Evolutionary conservation across 163 green algal species (phyloP).

Genomic region (Scenedesmus sp.): DNA sequence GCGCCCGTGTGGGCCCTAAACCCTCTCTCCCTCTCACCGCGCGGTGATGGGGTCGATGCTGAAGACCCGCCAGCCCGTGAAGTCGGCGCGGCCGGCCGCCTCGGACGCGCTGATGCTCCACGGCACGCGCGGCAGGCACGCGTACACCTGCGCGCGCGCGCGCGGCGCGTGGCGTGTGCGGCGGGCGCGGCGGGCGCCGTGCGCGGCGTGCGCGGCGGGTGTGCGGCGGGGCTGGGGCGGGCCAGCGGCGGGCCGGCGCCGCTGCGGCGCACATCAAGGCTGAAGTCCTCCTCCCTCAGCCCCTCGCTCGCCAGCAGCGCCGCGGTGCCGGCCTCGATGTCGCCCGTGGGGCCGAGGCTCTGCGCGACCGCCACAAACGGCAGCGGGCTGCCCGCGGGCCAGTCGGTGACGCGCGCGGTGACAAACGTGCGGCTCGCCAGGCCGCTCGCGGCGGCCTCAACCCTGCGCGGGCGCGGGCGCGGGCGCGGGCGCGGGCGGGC

Average conservation of each 20-base stretch:
- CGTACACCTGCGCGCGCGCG: conserved; percentile 63
- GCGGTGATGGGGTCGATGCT: conserved; percentile 96
- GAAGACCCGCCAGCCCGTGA: conserved; percentile 79
- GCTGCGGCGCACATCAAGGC: conserved; percentile 21
- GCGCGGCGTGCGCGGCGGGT: no score
- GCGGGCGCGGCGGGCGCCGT: no score
- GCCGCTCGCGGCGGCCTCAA: background rate
- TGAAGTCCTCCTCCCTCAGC: conserved; percentile 66
- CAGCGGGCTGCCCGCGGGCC: conserved; percentile 6
- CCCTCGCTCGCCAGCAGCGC: conserved; percentile 74
- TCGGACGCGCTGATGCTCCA: conserved; percentile 81
- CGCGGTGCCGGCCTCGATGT: conserved; percentile 72
- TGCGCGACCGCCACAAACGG: background rate
- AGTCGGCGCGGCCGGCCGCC: conserved; percentile 69
- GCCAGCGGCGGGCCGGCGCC: background rate
- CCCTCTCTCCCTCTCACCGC: no score
- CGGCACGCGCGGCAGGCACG: conserved; percentile 77
- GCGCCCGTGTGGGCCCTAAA: no score
- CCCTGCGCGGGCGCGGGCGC: no score
- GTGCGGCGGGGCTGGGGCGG: no score
- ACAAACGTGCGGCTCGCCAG: conserved; percentile 40
- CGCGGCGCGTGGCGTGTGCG: no score
- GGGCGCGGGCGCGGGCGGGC: no score
- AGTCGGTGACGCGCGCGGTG: conserved; percentile 9
- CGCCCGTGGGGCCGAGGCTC: conserved; percentile 44